A percentile compares a stretch with the other conserved stretches of the same genome.
phyloP scores from a whole-genome alignment of 495 filamentous ascomycete species.

The Bathelium albidoporum region DNA sequence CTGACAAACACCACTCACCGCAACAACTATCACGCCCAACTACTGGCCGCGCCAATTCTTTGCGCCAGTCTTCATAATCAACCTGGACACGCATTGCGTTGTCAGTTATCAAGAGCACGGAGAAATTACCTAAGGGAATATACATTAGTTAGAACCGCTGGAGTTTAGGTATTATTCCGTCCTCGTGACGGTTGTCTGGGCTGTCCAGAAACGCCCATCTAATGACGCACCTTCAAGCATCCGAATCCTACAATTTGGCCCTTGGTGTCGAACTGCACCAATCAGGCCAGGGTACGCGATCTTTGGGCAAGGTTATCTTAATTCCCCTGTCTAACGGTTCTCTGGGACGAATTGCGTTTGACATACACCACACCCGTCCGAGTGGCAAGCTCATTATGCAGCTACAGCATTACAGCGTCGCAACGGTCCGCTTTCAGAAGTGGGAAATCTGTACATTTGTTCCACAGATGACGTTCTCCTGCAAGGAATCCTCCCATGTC shows the following conservation, averaged over 20 bases:
- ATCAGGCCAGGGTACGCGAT: not conserved
- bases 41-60: too few species aligned
- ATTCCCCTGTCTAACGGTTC: not conserved
- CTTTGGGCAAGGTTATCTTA: not conserved
- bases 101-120: too few species aligned
- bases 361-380: not conserved
- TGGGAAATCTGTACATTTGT: not conserved
- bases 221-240: not conserved
- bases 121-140: too few species aligned
- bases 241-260: not conserved
- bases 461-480: not conserved
- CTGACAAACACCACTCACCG: not conserved
- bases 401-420: not conserved
- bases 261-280: not conserved
- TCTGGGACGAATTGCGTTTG: not conserved
- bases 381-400: not conserved
- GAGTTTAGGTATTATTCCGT: not conserved
- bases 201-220: not conserved
- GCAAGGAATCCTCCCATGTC: not conserved
- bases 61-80: too few species aligned
- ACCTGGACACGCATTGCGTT: too few species aligned
- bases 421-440: too few species aligned
- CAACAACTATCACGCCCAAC: too few species aligned
- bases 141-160: not conserved
- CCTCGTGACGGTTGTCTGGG: not conserved